Evolutionary conservation across 129 eudicot species (phyloP).

Genomic region (Lactuca sativa): DNA sequence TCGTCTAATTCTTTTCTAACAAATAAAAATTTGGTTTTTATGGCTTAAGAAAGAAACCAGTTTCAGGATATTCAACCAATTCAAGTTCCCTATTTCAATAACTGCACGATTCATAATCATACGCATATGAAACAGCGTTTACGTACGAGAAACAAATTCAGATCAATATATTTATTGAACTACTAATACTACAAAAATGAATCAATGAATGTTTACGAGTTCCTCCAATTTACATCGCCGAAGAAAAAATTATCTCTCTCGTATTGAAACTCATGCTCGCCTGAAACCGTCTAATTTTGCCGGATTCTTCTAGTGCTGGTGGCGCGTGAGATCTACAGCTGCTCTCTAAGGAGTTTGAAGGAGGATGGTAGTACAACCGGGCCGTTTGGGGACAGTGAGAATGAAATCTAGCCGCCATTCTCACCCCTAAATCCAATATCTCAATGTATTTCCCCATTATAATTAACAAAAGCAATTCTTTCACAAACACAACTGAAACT

Average conservation of each 20-base stretch:
- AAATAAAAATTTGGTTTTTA: no score
- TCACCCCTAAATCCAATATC: slow-evolving; percentile 31
- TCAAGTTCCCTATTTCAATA: no score
- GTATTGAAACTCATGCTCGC: slow-evolving; percentile 25
- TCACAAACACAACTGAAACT: not conserved
- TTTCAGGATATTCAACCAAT: no score
- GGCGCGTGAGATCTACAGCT: slow-evolving; percentile 15
- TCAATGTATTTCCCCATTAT: slow-evolving; percentile 28
- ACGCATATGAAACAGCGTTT: not conserved
- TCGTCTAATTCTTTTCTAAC: no score
- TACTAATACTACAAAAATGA: not conserved
- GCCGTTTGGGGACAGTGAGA: slow-evolving; percentile 26
- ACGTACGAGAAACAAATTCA: no score
- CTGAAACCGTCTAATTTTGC: slow-evolving; percentile 14
- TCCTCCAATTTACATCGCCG: slow-evolving; percentile 6
- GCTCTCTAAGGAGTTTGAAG: not conserved
- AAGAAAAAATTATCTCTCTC: slow-evolving; percentile 17
- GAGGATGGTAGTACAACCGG: slow-evolving; percentile 16
- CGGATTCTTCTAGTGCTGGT: not conserved
- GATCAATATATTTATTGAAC: not conserved
- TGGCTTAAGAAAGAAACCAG: no score
- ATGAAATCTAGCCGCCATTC: slow-evolving; percentile 32
- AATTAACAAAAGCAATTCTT: not conserved
- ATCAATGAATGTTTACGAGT: not conserved
- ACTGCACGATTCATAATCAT: no score